Percentiles rank a stretch among this genome's conserved stretches.
These are phyloP conservation scores for Diaporthe longicolla DNA, from an alignment of 2,329 filamentous ascomycete genomes.

Conservation along the genomic window DNA sequence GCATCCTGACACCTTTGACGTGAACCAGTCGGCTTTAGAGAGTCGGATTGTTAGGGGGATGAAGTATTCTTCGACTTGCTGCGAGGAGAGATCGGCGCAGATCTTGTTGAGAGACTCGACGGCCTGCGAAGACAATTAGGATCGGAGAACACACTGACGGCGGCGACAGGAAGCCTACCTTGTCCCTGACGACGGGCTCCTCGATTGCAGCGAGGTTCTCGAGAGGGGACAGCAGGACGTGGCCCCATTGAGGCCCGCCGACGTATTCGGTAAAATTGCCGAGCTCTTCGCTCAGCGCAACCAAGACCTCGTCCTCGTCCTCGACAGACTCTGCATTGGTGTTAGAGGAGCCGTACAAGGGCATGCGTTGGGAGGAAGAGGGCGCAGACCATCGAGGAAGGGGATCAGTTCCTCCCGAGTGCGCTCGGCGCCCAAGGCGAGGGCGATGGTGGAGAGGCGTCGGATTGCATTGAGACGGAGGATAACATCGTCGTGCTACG, in stretches of 20 bases:
- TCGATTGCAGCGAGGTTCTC: slow-evolving; percentile 99
- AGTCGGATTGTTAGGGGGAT: slow-evolving; percentile 95
- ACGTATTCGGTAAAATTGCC: slow-evolving; percentile 98
- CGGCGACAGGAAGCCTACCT: slow-evolving; percentile 71
- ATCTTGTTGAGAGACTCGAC: slow-evolving; percentile 99
- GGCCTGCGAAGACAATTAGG: slow-evolving; percentile 70
- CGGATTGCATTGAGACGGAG: slow-evolving; percentile 98
- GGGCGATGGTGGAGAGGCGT: slow-evolving; percentile 96
- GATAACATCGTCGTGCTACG: slow-evolving; percentile 96
- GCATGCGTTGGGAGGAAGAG: slow-evolving; percentile 41
- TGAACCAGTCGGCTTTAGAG: slow-evolving; percentile 99
- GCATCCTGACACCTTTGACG: slow-evolving; percentile 97
- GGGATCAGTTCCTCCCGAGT: slow-evolving; percentile 99
- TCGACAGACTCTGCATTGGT: slow-evolving; percentile 88
- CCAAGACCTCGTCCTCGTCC: slow-evolving; percentile 98
- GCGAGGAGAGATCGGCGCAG: slow-evolving; percentile 88
- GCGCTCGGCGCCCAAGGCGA: slow-evolving; percentile 94
- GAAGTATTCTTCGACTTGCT: slow-evolving; percentile 97
- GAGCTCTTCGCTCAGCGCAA: slow-evolving; percentile 95
- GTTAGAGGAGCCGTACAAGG: slow-evolving; percentile 43
- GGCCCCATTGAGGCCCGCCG: slow-evolving; percentile 91
- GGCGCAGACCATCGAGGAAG: slow-evolving; percentile 91
- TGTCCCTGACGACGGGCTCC: slow-evolving; percentile 96
- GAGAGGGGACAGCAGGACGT: slow-evolving; percentile 95
- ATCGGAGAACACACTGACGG: slow-evolving; percentile 37